These are phyloP conservation scores for Wickerhamomyces chambardii DNA, from an alignment of 805 yeast species.

Conservation along the genomic window DNA sequence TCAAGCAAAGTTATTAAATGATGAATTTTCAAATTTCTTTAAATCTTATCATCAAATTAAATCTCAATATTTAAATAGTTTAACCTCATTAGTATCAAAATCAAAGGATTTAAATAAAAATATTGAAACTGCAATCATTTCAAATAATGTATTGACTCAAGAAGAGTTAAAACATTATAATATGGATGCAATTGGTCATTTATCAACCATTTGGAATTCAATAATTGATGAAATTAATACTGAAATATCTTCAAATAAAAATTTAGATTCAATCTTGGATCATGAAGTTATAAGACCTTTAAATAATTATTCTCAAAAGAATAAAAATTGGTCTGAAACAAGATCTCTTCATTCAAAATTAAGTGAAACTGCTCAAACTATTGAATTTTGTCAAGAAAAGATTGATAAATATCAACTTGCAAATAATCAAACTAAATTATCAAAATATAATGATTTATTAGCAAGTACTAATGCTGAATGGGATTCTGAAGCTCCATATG, in stretches of 20 bases:
- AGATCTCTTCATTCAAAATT: constrained; percentile 34
- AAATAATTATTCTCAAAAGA: constrained; percentile 41
- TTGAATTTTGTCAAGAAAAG: constrained; percentile 31
- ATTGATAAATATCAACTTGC: constrained; percentile 25
- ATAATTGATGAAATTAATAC: constrained; percentile 29
- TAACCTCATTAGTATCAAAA: constrained; percentile 10
- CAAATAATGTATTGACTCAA: constrained; percentile 30
- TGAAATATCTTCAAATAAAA: constrained; percentile 42
- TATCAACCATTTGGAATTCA: constrained; percentile 34
- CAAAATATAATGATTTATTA: constrained; percentile 30
- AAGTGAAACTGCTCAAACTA: constrained; percentile 31
- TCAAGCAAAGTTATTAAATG: constrained; percentile 46
- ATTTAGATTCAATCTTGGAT: constrained; percentile 35
- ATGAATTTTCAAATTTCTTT: constrained; percentile 53
- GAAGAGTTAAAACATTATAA: constrained; percentile 40
- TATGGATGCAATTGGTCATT: constrained; percentile 37
- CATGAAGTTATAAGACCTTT: constrained; percentile 48
- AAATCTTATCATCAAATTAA: constrained; percentile 27
- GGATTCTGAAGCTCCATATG: constrained; percentile 71
- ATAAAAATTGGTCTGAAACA: constrained; percentile 43
- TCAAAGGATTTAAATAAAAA: constrained; percentile 23
- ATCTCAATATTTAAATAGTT: constrained; percentile 12
- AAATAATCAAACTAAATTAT: constrained; percentile 13
- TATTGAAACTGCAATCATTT: constrained; percentile 21
- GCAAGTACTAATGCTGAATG: constrained; percentile 47